Percentiles rank a stretch among this genome's conserved stretches.
Evolutionary conservation across 1,284 basidiomycete species (phyloP).

Genomic region (Ustanciosporium gigantosporum): DNA sequence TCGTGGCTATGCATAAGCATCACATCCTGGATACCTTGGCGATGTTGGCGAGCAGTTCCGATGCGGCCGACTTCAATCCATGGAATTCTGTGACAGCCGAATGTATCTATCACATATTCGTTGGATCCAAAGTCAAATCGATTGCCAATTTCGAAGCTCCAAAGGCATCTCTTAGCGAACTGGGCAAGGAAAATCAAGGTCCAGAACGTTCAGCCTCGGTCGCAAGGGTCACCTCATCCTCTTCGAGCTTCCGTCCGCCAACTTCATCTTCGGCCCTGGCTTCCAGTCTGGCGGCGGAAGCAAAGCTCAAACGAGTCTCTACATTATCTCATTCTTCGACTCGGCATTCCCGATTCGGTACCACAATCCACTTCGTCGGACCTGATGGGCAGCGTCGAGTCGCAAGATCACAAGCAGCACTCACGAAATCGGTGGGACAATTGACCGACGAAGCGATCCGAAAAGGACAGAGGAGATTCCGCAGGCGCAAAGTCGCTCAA

Average conservation of each 20-base stretch:
- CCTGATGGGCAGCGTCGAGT: slow-evolving; percentile 48
- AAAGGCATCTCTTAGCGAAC: not conserved
- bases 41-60: slow-evolving; percentile 56
- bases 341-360: slow-evolving; percentile 58
- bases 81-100: slow-evolving; percentile 56
- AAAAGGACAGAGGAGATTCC: slow-evolving; percentile 29
- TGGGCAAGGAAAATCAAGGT: not conserved
- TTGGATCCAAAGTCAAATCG: slow-evolving; percentile 38
- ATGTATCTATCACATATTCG: slow-evolving; percentile 57
- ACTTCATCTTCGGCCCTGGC: slow-evolving; percentile 24
- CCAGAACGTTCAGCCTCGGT: not conserved
- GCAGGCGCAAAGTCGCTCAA: slow-evolving; percentile 38
- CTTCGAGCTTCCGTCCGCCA: not conserved
- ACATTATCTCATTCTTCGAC: slow-evolving; percentile 15
- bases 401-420: slow-evolving; percentile 41
- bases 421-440: slow-evolving; percentile 48
- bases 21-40: slow-evolving; percentile 54
- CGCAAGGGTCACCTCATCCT: not conserved
- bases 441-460: slow-evolving; percentile 42
- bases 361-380: slow-evolving; percentile 54
- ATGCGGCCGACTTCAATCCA: slow-evolving; percentile 45
- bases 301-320: slow-evolving; percentile 32
- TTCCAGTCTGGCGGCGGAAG: slow-evolving; percentile 44
- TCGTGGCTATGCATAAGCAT: slow-evolving; percentile 45
- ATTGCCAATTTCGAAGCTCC: slow-evolving; percentile 7